A percentile compares a stretch with the other conserved stretches of the same genome.
These are phyloP conservation scores for Botrytis sinoallii DNA, from an alignment of 2,329 filamentous ascomycete species.

Conservation along the genomic window DNA sequence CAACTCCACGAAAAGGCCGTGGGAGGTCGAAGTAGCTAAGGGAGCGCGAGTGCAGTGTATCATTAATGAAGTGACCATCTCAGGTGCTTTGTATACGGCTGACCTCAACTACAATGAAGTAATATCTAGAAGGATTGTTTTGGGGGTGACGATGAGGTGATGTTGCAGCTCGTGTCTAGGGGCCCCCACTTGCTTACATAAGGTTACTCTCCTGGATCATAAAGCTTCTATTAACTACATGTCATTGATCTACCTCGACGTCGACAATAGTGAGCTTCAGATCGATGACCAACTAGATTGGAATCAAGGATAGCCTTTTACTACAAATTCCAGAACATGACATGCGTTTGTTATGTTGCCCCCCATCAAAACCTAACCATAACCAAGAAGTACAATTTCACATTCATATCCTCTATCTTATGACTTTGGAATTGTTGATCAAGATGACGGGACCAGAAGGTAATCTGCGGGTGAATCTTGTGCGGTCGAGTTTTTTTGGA, in stretches of 20 bases:
- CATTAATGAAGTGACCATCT: accelerated
- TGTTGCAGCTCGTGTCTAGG: background rate
- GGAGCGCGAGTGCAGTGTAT: background rate
- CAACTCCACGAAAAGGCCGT: background rate
- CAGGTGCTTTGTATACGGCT: accelerated
- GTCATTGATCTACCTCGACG: background rate
- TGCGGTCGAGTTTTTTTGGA: too few relatives aligned
- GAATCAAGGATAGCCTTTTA: background rate
- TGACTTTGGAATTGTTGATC: background rate
- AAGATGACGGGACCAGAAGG: background rate
- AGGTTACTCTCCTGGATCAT: background rate
- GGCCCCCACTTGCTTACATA: background rate
- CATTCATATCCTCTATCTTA: background rate
- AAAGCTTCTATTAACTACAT: background rate
- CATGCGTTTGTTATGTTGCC: background rate
- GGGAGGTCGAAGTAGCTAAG: background rate
- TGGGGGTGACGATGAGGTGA: background rate
- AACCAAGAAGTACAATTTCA: background rate
- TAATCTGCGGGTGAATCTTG: background rate
- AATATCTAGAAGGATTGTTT: background rate
- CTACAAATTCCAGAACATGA: too few relatives aligned
- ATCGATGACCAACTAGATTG: background rate
- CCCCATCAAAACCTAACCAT: background rate
- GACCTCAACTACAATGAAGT: background rate
- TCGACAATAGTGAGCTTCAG: background rate